Base-by-base conservation (phyloP, 306 rosid genomes). In the Cucurbita maxima region DNA sequence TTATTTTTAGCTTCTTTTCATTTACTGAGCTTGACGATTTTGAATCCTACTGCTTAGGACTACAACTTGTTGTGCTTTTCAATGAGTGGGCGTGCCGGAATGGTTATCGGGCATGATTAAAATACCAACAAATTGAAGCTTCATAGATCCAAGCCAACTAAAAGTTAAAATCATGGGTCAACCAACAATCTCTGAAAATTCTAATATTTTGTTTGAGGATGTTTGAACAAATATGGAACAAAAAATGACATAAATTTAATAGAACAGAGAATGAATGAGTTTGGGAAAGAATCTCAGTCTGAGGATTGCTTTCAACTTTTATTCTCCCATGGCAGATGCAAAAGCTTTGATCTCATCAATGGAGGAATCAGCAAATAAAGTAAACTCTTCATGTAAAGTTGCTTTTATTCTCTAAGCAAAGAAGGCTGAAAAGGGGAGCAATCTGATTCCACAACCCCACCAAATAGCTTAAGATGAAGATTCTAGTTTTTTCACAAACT, bases 401-500 rank as follows among this genome's bases (percentile, higher is more conserved):
- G 9, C 7, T 50, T 30, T 70, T 70, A 70, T 70, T 70, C 59
- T 70, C 74, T 70, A 30, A 68, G 58, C 58, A 50, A 10, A 30
- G 34, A 25, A 25, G 4, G 74, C 40, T 10, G 51, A 36, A 68
- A 68, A 45, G 20, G 55, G 56, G 55, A 68, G 73, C 57, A 20
- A 20, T 45, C 56, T 6, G 37, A 56, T 68, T 66, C 10, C 52
- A 19, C 72, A 66, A 19, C 36, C 20, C 70, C 10, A 5, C 50
- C 20, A 41, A 6, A 25, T 45, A 44, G 13, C 73, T 88, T 78
- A 89, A 3, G 94, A 81, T 64, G 96, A 81, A 63, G 96, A 87
- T 79, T 92, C 92, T 59, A 88, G 53, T 13, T 76, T 79, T 72
- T 58, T 88, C 75, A 87, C 90, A 37, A 83, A 79, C 86, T 81